Percentiles rank a stretch among this genome's conserved stretches.
These are phyloP conservation scores for Bacterosira constricta DNA, from an alignment of 108 stramenopile species.

Conservation along the genomic window DNA sequence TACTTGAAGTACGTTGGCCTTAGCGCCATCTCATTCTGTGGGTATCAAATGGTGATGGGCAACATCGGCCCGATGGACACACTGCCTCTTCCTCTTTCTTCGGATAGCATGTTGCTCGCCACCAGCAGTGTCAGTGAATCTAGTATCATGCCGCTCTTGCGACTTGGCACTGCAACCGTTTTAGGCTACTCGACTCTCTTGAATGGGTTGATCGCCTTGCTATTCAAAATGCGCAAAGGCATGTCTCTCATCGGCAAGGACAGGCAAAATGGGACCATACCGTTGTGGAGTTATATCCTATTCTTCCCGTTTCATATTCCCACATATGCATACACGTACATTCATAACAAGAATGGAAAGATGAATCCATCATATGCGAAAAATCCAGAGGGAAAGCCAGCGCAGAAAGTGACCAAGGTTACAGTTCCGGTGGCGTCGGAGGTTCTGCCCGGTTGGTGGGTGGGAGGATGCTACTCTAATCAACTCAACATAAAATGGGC, in stretches of 20 bases:
- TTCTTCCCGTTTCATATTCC: constrained; percentile 81
- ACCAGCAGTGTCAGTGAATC: constrained; percentile 9
- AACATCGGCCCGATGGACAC: constrained; percentile 45
- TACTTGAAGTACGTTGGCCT: constrained; percentile 90
- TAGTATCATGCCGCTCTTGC: constrained; percentile 26
- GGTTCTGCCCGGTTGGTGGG: constrained; percentile 88
- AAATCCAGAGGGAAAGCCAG: constrained; percentile 19
- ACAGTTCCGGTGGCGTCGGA: constrained; percentile 78
- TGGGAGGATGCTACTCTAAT: constrained; percentile 84
- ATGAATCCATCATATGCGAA: constrained; percentile 29
- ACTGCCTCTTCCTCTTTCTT: not conserved
- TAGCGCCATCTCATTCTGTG: constrained; percentile 71
- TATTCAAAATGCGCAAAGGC: constrained; percentile 77
- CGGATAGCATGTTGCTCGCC: constrained; percentile 25
- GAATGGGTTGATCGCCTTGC: constrained; percentile 77
- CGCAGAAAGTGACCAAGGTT: constrained; percentile 43
- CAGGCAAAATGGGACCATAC: constrained; percentile 66
- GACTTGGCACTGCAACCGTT: constrained; percentile 49
- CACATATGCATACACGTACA: constrained; percentile 71
- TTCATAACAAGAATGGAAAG: constrained; percentile 59
- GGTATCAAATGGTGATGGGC: constrained; percentile 59
- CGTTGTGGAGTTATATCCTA: constrained; percentile 78
- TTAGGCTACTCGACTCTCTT: constrained; percentile 76
- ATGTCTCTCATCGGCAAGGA: constrained; percentile 83
- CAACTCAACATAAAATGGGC: constrained; percentile 82